Conservation (phyloP, 257 asterid genomes). For the Verbascum thapsus region DNA sequence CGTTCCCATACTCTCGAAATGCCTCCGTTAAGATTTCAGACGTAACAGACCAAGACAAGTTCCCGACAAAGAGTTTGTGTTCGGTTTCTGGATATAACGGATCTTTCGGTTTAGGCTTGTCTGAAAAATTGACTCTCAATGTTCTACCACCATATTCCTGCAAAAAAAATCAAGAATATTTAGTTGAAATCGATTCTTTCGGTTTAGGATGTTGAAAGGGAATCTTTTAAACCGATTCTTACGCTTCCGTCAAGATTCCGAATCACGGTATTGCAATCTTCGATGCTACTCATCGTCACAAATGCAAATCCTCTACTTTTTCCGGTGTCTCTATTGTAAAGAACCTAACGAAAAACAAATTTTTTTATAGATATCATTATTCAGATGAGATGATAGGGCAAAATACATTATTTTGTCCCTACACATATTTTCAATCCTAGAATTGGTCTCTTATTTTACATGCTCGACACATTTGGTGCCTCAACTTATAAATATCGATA, state of each 20-base stretch:
- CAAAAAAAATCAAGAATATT: constrained; percentile 2
- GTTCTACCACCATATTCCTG: constrained; percentile 92
- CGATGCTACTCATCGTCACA: constrained; percentile 87
- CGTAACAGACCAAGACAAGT: constrained; percentile 73
- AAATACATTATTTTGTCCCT: no score
- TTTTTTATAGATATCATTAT: constrained; percentile 1
- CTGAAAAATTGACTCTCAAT: constrained; percentile 84
- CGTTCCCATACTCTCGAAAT: constrained; percentile 63
- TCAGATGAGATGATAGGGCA: background rate
- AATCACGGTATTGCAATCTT: constrained; percentile 74
- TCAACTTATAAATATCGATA: no score
- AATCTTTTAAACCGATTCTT: constrained; percentile 24
- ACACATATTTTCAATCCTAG: no score
- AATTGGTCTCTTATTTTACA: background rate
- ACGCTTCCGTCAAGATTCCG: constrained; percentile 83
- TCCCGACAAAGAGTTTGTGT: constrained; percentile 82
- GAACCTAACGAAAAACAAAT: constrained; percentile 55
- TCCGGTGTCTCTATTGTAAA: constrained; percentile 76
- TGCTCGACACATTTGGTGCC: no score
- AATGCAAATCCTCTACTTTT: constrained; percentile 95
- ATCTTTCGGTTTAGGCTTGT: constrained; percentile 81
- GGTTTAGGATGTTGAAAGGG: background rate
- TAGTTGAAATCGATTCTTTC: background rate
- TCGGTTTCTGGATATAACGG: constrained; percentile 91
- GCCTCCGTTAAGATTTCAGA: constrained; percentile 65